Percentiles rank a stretch among this genome's conserved stretches.
Conservation (phyloP, 2,329 filamentous ascomycete genomes). For the Eutypa lata region DNA sequence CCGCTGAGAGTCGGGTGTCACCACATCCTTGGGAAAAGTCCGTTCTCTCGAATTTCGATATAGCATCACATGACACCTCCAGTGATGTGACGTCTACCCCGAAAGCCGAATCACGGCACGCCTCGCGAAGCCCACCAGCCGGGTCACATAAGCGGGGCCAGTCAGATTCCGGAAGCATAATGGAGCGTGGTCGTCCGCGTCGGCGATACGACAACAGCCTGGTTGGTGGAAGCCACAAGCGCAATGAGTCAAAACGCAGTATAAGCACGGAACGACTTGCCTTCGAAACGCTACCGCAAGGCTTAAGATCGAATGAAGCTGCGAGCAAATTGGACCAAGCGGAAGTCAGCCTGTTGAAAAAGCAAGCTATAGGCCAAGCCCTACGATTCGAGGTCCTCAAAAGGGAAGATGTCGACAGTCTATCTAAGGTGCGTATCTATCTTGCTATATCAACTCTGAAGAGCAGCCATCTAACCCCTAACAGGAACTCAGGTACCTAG, state of each 20-base stretch:
- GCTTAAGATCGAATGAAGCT: conserved; percentile 54
- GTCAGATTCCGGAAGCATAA: conserved; percentile 57
- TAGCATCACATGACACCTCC: conserved; percentile 25
- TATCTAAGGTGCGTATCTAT: conserved; percentile 54
- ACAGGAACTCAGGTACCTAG: conserved; percentile 71
- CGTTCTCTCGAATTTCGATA: conserved; percentile 19
- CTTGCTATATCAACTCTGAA: not conserved
- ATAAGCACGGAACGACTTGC: conserved; percentile 52
- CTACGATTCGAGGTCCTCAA: conserved; percentile 63
- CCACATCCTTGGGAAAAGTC: conserved; percentile 43
- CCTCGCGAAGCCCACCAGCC: conserved; percentile 13
- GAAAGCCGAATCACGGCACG: conserved; percentile 28
- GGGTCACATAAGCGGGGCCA: conserved; percentile 47
- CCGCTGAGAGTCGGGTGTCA: conserved; percentile 40
- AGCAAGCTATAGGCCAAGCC: conserved; percentile 61
- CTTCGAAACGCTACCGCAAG: conserved; percentile 60
- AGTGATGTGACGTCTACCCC: conserved; percentile 25
- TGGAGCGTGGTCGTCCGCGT: conserved; percentile 60
- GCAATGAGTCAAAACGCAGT: conserved; percentile 41
- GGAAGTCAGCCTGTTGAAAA: conserved; percentile 52
- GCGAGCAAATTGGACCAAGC: conserved; percentile 40
- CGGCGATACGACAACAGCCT: conserved; percentile 46
- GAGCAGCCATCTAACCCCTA: conserved; percentile 6
- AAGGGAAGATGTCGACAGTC: conserved; percentile 58
- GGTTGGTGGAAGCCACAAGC: conserved; percentile 34